A percentile compares a stretch with the other conserved stretches of the same genome.
Conservation (phyloP, 176 grass and related monocot genomes). For the Cenchrus purpureus region DNA sequence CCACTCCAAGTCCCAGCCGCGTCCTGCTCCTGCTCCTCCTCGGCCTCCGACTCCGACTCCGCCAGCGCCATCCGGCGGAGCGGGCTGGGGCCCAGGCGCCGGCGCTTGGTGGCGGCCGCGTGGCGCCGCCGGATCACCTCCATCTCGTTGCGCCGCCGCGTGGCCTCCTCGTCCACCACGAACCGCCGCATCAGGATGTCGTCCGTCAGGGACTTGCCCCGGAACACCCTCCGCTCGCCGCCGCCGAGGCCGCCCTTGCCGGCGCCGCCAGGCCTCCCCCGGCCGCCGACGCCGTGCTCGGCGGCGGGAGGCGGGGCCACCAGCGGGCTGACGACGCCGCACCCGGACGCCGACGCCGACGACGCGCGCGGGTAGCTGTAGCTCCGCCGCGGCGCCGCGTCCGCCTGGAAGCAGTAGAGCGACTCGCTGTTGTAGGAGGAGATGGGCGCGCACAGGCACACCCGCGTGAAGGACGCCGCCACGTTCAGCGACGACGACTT, state of each 20-base stretch:
- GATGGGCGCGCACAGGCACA: constrained; percentile 94
- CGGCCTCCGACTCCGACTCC: constrained; percentile 49
- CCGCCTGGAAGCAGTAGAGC: constrained; percentile 73
- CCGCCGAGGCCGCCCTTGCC: background rate
- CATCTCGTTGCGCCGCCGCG: constrained; percentile 91
- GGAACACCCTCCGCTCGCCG: constrained; percentile 60
- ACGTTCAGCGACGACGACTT: constrained; percentile 94
- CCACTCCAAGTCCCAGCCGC: background rate
- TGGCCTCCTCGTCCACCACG: constrained; percentile 85
- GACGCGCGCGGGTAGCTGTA: constrained; percentile 87
- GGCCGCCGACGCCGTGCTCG: background rate
- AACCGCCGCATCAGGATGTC: constrained; percentile 90
- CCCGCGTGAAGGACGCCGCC: constrained; percentile 88
- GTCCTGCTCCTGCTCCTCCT: constrained; percentile 7
- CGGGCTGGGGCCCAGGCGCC: constrained; percentile 80
- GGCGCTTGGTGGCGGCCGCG: constrained; percentile 62
- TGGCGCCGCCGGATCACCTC: constrained; percentile 85
- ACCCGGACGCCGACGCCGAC: constrained; percentile 53
- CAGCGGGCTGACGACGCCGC: constrained; percentile 44
- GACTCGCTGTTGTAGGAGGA: constrained; percentile 82
- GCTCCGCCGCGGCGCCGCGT: constrained; percentile 80
- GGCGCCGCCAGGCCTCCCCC: background rate
- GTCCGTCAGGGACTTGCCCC: constrained; percentile 93
- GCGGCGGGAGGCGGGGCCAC: constrained; percentile 50
- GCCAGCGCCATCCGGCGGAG: constrained; percentile 74